Base-by-base conservation (phyloP, 768 basidiomycete genomes). In the Pholiota conissans region DNA sequence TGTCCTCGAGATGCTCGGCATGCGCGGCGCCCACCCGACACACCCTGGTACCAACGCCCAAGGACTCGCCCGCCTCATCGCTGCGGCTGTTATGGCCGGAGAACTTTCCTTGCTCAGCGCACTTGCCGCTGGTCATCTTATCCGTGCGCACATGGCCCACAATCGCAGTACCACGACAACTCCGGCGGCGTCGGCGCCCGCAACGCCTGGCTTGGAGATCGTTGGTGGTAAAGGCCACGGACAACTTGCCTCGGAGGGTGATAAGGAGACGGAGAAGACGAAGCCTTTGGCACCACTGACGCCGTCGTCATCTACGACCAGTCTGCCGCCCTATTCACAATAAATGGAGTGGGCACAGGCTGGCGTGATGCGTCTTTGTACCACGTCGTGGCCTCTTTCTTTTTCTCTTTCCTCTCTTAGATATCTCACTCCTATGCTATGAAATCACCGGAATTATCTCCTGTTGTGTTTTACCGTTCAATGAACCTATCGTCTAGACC, bases 81-180 rank as follows among this genome's bases (percentile, higher is more conserved):
- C 89, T 34, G 86, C 94, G 0, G 83, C 93, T 0, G 97, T 99
- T 65, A 97, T 98, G 94, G 96, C 97, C 1, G 97, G 97, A 32
- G 97, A 99, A 73, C 78, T 98, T 29, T 92, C 90, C 16, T 79
- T 99, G 59, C 81, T 99, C 69, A 88, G 87, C 62, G 95, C 97
- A 1, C 83, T 99, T 35, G 95, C 95, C 0, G 95, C 94, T 2
- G 96, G 96, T 0, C 95, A 97, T 68, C 82, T 98, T 60, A 94
- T 98, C 67, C 84, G 90, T 37, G 95, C 95, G 27, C 95, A 98
- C 70, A 83, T 97, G 73, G 87, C 85, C 32, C 95, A 95, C 76
- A 98, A 98, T 69, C 88, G 52, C 86, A 85, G 65, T 29, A 42
- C 39, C 14, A 81, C 87, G 16, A 88, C 85, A 56, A 96, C 95